phyloP scores from a whole-genome alignment of 2,329 filamentous ascomycete genomes.

The Talaromyces piceae region DNA sequence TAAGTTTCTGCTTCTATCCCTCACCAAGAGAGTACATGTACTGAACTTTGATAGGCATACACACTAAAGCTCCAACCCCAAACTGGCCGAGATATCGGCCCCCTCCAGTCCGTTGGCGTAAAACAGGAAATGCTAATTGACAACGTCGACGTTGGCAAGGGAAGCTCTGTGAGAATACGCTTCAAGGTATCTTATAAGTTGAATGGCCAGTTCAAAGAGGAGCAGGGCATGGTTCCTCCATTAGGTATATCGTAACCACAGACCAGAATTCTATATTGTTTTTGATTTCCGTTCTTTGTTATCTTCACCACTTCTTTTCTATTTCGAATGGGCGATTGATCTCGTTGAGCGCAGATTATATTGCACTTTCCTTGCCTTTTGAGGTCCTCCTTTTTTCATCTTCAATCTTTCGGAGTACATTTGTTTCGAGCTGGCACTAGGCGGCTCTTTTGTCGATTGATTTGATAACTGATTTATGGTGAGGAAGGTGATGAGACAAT shows the following conservation, averaged over 20 bases:
- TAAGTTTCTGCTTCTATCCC: conserved; percentile 32
- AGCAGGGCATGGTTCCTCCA: conserved; percentile 77
- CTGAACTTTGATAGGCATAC: conserved; percentile 53
- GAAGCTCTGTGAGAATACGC: conserved; percentile 75
- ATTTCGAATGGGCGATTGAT: not conserved
- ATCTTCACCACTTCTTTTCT: no score
- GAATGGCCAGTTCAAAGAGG: conserved; percentile 55
- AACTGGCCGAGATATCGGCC: conserved; percentile 66
- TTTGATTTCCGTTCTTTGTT: no score
- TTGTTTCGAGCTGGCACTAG: no score
- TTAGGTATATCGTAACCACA: conserved; percentile 59
- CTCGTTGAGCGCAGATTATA: not conserved
- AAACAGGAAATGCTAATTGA: conserved; percentile 74
- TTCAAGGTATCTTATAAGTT: conserved; percentile 81
- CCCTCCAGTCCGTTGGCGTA: conserved; percentile 67
- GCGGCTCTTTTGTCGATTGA: no score
- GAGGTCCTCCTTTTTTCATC: not conserved
- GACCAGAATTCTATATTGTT: not conserved
- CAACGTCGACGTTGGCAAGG: conserved; percentile 64
- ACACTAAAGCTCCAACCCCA: conserved; percentile 78
- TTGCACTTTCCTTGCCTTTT: not conserved
- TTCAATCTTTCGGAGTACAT: not conserved
- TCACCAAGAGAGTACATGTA: not conserved
- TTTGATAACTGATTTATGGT: no score
- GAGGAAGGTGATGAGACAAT: no score